Evolutionary conservation across 2,329 filamentous ascomycete genomes (phyloP).

Genomic region (Huntiella abstrusa): DNA sequence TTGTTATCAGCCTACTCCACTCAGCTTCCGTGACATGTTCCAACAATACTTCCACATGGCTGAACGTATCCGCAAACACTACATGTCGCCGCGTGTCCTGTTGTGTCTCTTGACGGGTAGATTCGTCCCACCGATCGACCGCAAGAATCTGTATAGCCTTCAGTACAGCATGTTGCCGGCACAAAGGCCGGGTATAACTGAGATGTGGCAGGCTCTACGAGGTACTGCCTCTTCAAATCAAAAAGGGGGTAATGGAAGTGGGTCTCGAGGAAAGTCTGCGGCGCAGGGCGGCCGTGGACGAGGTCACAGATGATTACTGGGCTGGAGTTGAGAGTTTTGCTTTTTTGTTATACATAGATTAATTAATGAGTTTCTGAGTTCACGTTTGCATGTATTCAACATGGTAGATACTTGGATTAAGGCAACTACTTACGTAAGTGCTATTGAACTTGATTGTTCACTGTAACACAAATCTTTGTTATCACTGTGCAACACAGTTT

Average conservation of each 20-base stretch:
- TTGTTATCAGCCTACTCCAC: conserved; percentile 52
- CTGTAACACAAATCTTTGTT: too few species aligned
- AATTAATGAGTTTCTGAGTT: too few species aligned
- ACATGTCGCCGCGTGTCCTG: conserved; percentile 73
- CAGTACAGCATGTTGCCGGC: conserved; percentile 97
- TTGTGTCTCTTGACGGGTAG: conserved; percentile 75
- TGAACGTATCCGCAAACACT: conserved; percentile 82
- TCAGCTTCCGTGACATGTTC: conserved; percentile 87
- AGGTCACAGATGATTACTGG: conserved; percentile 3
- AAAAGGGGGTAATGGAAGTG: conserved; percentile 14
- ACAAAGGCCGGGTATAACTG: conserved; percentile 55
- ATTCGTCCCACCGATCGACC: conserved; percentile 86
- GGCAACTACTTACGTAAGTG: too few species aligned
- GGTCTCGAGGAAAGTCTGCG: conserved; percentile 12
- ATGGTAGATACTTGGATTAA: too few species aligned
- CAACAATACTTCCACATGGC: conserved; percentile 93
- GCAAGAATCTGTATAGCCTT: conserved; percentile 84
- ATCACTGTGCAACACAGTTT: too few species aligned
- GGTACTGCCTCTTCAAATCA: conserved; percentile 19
- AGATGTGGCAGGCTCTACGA: conserved; percentile 66
- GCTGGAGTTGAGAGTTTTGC: not conserved
- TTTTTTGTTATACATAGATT: not conserved
- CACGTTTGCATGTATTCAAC: too few species aligned
- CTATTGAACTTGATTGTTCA: too few species aligned
- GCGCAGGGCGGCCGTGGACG: not conserved